A percentile compares a stretch with the other conserved stretches of the same genome.
These are phyloP conservation scores for Phaseolus lunatus DNA, from an alignment of 306 rosid genomes.

Conservation along the genomic window DNA sequence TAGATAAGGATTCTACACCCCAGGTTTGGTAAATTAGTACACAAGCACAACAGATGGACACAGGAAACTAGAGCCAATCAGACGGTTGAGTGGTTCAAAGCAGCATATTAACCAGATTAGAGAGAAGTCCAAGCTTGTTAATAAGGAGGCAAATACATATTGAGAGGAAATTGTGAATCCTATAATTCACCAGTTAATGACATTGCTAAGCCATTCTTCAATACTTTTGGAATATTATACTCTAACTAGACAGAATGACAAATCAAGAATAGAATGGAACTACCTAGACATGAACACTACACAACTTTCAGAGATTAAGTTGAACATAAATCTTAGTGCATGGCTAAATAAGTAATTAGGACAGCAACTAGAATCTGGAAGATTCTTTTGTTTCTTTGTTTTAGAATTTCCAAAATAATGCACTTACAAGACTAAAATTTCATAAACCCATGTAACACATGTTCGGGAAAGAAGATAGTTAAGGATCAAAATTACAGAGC, in stretches of 20 bases:
- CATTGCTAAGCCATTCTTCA: conserved; percentile 10
- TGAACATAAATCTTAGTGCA: conserved; percentile 19
- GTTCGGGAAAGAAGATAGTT: neutral
- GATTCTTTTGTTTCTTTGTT: neutral
- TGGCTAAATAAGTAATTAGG: conserved; percentile 15
- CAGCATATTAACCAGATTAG: neutral
- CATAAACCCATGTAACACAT: neutral
- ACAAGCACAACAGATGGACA: conserved; percentile 12
- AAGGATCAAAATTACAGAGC: neutral
- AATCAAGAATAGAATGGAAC: conserved; percentile 24
- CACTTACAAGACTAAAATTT: neutral
- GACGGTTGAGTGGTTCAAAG: neutral
- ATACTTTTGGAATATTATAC: conserved; percentile 1
- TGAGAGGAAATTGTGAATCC: neutral
- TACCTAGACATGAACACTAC: neutral
- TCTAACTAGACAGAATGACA: neutral
- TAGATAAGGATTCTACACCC: neutral
- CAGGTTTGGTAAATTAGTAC: conserved; percentile 16
- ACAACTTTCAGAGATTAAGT: neutral
- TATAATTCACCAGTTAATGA: neutral
- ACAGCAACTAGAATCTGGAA: conserved; percentile 19
- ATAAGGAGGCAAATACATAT: neutral
- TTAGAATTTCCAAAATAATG: neutral
- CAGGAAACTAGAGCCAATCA: neutral
- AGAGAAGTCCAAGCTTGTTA: neutral